Evolutionary conservation across 73 alveolate genomes (phyloP).

Genomic region (Paramecium tetraurelia): DNA sequence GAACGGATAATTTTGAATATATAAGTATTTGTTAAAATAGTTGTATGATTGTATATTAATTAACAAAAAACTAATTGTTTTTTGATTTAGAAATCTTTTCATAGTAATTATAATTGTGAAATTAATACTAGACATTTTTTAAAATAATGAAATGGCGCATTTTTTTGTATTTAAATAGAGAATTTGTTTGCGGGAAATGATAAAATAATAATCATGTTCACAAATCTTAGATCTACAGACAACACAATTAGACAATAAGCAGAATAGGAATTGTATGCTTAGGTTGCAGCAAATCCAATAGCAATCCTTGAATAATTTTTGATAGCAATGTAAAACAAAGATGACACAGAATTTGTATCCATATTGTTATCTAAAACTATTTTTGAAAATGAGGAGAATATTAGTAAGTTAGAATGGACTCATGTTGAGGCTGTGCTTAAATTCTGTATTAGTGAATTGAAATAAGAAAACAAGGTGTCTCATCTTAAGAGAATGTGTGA

Average conservation of each 20-base stretch:
- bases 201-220: conserved; percentile 1
- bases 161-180: not conserved
- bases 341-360: conserved; percentile 31
- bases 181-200: conserved; percentile 6
- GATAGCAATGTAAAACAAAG: not conserved
- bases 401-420: not conserved
- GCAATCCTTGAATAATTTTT: not conserved
- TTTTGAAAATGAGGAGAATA: conserved; percentile 21
- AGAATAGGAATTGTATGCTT: not conserved
- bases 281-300: not conserved
- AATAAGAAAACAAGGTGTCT: conserved; percentile 7
- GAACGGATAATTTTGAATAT: too few species aligned
- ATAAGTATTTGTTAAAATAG: too few species aligned
- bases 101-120: not conserved
- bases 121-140: not conserved
- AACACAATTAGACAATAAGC: not conserved
- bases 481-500: conserved; percentile 52
- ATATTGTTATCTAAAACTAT: not conserved
- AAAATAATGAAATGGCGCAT: not conserved
- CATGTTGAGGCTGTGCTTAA: conserved; percentile 6
- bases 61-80: not conserved
- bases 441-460: not conserved
- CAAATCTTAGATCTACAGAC: conserved; percentile 9
- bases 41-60: too few species aligned
- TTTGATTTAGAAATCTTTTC: not conserved